phyloP scores from a whole-genome alignment of 225 moss, liverwort and hornwort genomes.

The Bryum argenteum region DNA sequence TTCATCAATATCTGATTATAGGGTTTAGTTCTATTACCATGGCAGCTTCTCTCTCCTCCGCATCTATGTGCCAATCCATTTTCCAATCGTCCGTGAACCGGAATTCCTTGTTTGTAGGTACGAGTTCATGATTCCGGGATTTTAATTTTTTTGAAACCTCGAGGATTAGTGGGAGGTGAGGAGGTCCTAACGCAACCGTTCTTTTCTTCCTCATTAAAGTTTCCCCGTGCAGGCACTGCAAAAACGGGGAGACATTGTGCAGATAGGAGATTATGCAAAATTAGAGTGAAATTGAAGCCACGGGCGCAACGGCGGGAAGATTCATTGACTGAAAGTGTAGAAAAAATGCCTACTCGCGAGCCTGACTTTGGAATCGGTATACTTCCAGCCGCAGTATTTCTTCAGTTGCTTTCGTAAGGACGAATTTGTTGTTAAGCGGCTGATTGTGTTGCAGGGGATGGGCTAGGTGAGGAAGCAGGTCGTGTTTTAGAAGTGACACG shows the following conservation, averaged over 20 bases:
- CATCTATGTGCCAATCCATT: constrained; percentile 13
- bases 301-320: constrained; percentile 42
- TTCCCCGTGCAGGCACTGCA: constrained; percentile 49
- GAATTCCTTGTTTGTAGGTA: constrained; percentile 22
- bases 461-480: constrained; percentile 28
- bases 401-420: background rate
- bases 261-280: constrained; percentile 31
- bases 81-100: background rate
- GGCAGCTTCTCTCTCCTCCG: constrained; percentile 32
- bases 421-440: background rate
- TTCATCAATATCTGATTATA: background rate
- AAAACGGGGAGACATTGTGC: constrained; percentile 40
- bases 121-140: background rate
- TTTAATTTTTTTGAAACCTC: background rate
- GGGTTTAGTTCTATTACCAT: constrained; percentile 19
- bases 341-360: constrained; percentile 37
- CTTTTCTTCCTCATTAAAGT: constrained; percentile 51
- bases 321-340: constrained; percentile 35
- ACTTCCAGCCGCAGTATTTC: background rate
- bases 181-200: constrained; percentile 41
- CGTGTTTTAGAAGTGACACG: constrained; percentile 11
- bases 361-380: constrained; percentile 38
- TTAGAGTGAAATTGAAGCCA: constrained; percentile 9
- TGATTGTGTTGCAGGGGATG: constrained; percentile 27
- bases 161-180: constrained; percentile 21